Base-by-base conservation (phyloP, 2,329 filamentous ascomycete genomes). In the Colletotrichum lindemuthianum region DNA sequence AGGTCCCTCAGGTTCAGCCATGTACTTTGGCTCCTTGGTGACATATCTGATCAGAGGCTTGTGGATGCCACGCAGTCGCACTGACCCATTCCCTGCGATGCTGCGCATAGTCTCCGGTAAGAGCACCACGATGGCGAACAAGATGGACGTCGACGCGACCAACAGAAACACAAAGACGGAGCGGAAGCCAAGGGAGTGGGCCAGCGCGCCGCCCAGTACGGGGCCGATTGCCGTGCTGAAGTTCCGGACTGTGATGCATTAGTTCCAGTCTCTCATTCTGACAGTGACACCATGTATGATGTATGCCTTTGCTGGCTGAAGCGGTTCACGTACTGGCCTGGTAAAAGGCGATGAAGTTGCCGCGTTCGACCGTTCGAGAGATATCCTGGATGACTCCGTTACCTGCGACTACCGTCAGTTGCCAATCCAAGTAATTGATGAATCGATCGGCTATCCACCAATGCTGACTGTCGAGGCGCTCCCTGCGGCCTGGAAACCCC, bases 401-500 rank as follows among this genome's bases (percentile, higher is more conserved):
- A 1, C 63, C 63, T 61, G 47, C 3, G 37, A 44, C 11, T n/a
- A 32, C 6, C 13, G 13, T 65, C 15, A 61, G 51, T 41, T 47
- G 24, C 15, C 13, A 7, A 8, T 9, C 4, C 3, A 2, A 32
- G 40, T 8, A 49, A 11, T 8, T 15, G n/a, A 43, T 40, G 45
- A 16, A 45, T 33, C 6, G 24, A 11, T 8, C 12, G 10, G 37
- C 11, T 11, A 45, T 70, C 43, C 71, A 76, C 81, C 81, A 37
- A 84, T 79, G 37, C 80, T 81, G 4, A 82, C 79, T 3, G 79
- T 83, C 1, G 81, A 81, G 1, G 82, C 77, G 66, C 81, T 82
- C 3, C 82, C 82, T 3, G 78, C 77, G 6, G 80, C 79, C 70
- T 86, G 84, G 8, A 85, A 49, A 2, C 75, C 79, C 45, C 83